Conservation (phyloP, 2,329 filamentous ascomycete genomes). For the Talaromyces sp. region DNA sequence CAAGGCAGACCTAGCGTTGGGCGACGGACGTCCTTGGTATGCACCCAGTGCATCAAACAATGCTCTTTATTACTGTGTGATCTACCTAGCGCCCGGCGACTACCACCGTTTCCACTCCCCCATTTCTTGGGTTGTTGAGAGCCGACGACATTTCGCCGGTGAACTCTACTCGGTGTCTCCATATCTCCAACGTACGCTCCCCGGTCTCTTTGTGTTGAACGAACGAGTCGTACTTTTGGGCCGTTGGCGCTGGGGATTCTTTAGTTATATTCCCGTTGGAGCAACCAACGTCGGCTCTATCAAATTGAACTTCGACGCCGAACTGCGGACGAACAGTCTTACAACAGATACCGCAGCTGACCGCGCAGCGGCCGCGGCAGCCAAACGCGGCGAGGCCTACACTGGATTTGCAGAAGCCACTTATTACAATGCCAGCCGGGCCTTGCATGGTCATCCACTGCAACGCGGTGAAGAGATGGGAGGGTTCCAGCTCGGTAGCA, state of each 20-base stretch:
- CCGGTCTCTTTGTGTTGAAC: constrained; percentile 93
- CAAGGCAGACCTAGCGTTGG: constrained; percentile 74
- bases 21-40: constrained; percentile 65
- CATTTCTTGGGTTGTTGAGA: constrained; percentile 90
- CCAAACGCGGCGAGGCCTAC: constrained; percentile 73
- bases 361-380: constrained; percentile 75
- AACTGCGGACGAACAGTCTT: constrained; percentile 87
- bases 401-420: constrained; percentile 91
- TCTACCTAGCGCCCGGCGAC: constrained; percentile 95
- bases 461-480: constrained; percentile 94
- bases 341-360: constrained; percentile 91
- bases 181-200: constrained; percentile 87
- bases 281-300: constrained; percentile 98
- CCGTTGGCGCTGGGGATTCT: constrained; percentile 96
- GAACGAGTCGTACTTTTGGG: constrained; percentile 92
- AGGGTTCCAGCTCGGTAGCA: constrained; percentile 92
- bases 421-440: constrained; percentile 72
- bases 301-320: constrained; percentile 92
- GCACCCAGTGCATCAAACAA: constrained; percentile 61
- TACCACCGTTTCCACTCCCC: constrained; percentile 99
- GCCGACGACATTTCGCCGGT: constrained; percentile 92
- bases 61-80: constrained; percentile 86
- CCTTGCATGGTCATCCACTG: constrained; percentile 80
- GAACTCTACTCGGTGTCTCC: constrained; percentile 94
- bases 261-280: constrained; percentile 91